These are phyloP conservation scores for Pichia cactophila DNA, from an alignment of 1,139 yeast genomes.

Conservation along the genomic window DNA sequence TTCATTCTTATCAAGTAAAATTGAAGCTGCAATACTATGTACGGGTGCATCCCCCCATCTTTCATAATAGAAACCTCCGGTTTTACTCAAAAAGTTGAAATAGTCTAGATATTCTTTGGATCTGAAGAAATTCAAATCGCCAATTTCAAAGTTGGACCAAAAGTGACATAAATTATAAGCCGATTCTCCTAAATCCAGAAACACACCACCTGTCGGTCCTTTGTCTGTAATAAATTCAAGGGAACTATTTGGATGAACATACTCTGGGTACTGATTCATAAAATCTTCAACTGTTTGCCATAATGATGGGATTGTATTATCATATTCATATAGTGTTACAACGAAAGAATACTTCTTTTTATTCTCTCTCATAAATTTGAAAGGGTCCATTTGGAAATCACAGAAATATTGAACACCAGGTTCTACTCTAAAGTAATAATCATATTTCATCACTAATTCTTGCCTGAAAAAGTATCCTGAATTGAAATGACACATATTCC, in stretches of 20 bases:
- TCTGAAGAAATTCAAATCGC: constrained; percentile 70
- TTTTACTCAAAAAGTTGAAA: constrained; percentile 58
- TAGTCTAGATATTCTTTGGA: constrained; percentile 60
- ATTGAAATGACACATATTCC: constrained; percentile 78
- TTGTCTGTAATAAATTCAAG: constrained; percentile 62
- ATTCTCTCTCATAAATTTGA: constrained; percentile 62
- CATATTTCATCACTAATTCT: constrained; percentile 53
- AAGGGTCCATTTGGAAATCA: constrained; percentile 84
- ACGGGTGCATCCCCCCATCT: constrained; percentile 99
- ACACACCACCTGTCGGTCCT: constrained; percentile 34
- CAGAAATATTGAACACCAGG: constrained; percentile 84
- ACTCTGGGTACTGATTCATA: constrained; percentile 50
- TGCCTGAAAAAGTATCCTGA: constrained; percentile 79
- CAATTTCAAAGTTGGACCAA: constrained; percentile 94
- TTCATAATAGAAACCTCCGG: constrained; percentile 85
- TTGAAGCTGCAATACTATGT: constrained; percentile 67
- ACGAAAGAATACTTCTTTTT: constrained; percentile 82
- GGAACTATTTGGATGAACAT: constrained; percentile 61
- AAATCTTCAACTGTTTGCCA: constrained; percentile 73
- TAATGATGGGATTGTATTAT: constrained; percentile 75
- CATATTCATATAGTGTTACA: constrained; percentile 68
- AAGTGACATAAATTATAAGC: constrained; percentile 87
- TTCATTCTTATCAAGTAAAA: constrained; percentile 59
- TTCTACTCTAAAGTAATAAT: constrained; percentile 91
- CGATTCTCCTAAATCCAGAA: constrained; percentile 30